These are phyloP conservation scores for Bonia amplexicaulis DNA, from an alignment of 176 grass and related monocot genomes.

Conservation along the genomic window DNA sequence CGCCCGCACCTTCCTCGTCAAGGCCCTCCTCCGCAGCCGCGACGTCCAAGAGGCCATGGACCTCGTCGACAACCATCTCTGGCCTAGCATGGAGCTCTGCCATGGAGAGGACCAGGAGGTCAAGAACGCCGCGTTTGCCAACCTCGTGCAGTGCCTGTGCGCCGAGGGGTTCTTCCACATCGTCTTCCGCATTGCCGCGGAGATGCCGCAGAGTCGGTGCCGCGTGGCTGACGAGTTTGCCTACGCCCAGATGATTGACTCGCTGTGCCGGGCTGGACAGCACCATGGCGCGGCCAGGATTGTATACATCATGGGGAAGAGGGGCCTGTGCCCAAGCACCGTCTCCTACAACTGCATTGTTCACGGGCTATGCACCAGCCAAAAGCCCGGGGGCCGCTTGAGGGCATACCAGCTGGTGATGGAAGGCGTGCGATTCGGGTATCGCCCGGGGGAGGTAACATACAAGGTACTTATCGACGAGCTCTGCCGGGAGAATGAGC, in stretches of 20 bases:
- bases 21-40: conserved; percentile 49
- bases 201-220: conserved; percentile 56
- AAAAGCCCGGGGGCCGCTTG: conserved; percentile 42
- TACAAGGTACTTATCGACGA: conserved; percentile 60
- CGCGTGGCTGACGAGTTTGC: conserved; percentile 46
- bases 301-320: conserved; percentile 81
- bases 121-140: conserved; percentile 70
- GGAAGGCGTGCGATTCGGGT: conserved; percentile 54
- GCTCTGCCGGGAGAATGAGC: conserved; percentile 70
- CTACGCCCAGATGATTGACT: conserved; percentile 82
- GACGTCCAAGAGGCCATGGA: conserved; percentile 28
- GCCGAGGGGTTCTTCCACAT: conserved; percentile 62
- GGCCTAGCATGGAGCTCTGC: conserved; percentile 34
- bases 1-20: conserved; percentile 54
- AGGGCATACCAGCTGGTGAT: conserved; percentile 71
- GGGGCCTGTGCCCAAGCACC: conserved; percentile 46
- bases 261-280: conserved; percentile 54
- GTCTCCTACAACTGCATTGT: conserved; percentile 90
- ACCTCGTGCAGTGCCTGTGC: conserved; percentile 72
- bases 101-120: conserved; percentile 31
- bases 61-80: conserved; percentile 45
- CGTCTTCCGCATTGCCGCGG: conserved; percentile 56
- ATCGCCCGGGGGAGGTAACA: conserved; percentile 52
- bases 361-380: conserved; percentile 64
- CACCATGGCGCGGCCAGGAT: conserved; percentile 75